Evolutionary conservation across 2,329 filamentous ascomycete species (phyloP), one percentile per base, ranked within the genome.

Genomic region (Didymella sp.): DNA sequence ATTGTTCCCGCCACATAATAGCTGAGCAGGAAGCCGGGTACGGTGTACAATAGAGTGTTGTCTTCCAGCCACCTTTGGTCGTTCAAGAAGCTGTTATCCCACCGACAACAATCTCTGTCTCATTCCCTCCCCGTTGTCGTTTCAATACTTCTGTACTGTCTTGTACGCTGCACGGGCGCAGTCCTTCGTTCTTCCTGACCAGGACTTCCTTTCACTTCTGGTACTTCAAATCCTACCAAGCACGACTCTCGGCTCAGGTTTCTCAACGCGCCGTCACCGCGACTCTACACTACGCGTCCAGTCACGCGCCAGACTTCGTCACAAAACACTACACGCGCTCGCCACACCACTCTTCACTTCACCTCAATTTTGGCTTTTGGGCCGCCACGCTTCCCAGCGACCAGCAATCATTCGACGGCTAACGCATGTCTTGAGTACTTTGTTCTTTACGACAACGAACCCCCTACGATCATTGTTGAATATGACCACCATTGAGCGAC

Each of bases 291-390:
- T 55, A 24, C 30, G 31, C 45, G 13, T 13, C 21, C 21, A 21
- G 46, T 41, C 46, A 56, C 46, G 52, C 46, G 31, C 27, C 38
- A 41, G 38, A 50, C 31, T n/a, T 40, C 48, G 17, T 27, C 41
- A 33, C 4, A 17, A 45, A 44, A 50, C 46, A 12, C 33, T 46
- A 13, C 33, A 12, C 31, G n/a, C 33, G 17, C 45, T 49, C 24
- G 17, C 31, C 45, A 50, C 30, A 8, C 31, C 21, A 51, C 52
- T 41, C 46, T 46, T 56, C 33, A 49, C 45, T 19, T 25, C 30
- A 27, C 28, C 17, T 45, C n/a, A 5, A 22, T 28, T 28, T 46
- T 41, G 30, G 21, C 30, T 45, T 55, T 45, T 48, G 30, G 45
- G 8, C 15, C 8, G 17, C 51, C 31, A 49, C 45, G 30, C 45